Conservation (phyloP, 345 rosid species). For the Gynandropsis gynandra region DNA sequence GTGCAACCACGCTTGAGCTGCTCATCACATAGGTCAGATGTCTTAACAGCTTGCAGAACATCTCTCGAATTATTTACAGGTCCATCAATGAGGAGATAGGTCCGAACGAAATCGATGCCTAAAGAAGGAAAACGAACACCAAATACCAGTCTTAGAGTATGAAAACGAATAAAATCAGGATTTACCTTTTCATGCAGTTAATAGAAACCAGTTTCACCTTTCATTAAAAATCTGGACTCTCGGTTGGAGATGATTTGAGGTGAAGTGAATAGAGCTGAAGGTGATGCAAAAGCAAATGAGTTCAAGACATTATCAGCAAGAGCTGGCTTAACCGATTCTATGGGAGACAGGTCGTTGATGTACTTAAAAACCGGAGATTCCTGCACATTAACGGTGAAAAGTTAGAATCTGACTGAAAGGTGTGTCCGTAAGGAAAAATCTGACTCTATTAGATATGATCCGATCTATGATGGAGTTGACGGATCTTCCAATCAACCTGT, state of each 20-base stretch:
- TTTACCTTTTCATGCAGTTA: neutral
- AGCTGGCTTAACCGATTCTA: conserved; percentile 38
- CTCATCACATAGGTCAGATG: conserved; percentile 17
- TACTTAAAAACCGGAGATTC: conserved; percentile 66
- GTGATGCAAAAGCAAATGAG: conserved; percentile 39
- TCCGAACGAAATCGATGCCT: conserved; percentile 34
- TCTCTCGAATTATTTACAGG: conserved; percentile 19
- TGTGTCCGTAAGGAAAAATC: no score
- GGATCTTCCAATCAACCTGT: no score
- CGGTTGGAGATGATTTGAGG: conserved; percentile 33
- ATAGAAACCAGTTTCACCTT: conserved; percentile 28
- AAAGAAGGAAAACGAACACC: conserved; percentile 6
- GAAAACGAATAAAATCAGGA: neutral
- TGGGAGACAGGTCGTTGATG: conserved; percentile 55
- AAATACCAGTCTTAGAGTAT: conserved; percentile 8
- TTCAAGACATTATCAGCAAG: conserved; percentile 27
- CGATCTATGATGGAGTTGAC: no score
- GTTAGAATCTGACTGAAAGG: neutral
- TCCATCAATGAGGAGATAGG: conserved; percentile 20
- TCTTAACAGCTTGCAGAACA: conserved; percentile 23
- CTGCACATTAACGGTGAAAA: conserved; percentile 29
- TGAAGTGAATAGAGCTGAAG: conserved; percentile 43
- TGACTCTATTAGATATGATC: no score
- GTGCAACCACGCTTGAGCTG: conserved; percentile 17
- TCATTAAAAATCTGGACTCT: conserved; percentile 36